phyloP scores from a whole-genome alignment of 768 basidiomycete genomes.

The Obba rivulosa region DNA sequence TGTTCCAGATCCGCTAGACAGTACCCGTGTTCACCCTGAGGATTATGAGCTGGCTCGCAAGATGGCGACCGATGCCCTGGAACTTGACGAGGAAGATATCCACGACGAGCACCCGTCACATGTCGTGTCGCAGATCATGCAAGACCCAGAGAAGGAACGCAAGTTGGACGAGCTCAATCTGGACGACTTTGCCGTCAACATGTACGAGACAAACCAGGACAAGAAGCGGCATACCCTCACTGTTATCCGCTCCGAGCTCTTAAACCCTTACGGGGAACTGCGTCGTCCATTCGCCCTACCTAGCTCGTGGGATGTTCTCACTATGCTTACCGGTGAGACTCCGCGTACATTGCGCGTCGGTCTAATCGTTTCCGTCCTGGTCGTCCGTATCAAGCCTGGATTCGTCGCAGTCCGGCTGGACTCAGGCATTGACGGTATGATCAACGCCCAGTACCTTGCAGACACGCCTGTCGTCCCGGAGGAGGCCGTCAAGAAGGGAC shows the following conservation, averaged over 20 bases:
- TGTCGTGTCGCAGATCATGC: constrained; percentile 82
- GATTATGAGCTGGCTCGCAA: constrained; percentile 97
- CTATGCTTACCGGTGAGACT: constrained; percentile 96
- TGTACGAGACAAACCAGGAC: constrained; percentile 77
- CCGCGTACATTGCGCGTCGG: constrained; percentile 68
- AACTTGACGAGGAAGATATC: constrained; percentile 96
- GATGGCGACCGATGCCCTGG: constrained; percentile 96
- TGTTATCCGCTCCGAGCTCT: constrained; percentile 81
- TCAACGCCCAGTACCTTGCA: constrained; percentile 55
- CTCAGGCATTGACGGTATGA: constrained; percentile 85
- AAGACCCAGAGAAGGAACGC: constrained; percentile 67
- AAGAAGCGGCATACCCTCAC: constrained; percentile 88
- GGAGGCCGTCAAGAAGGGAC: constrained; percentile 65
- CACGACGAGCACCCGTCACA: constrained; percentile 90
- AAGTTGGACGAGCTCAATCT: constrained; percentile 89
- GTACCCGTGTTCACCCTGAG: constrained; percentile 93
- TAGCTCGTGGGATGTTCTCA: constrained; percentile 74
- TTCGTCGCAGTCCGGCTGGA: constrained; percentile 74
- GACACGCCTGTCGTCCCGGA: constrained; percentile 24
- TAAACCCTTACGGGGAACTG: constrained; percentile 74
- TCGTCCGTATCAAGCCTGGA: constrained; percentile 48
- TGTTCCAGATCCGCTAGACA: constrained; percentile 84
- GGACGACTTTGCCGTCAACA: constrained; percentile 93
- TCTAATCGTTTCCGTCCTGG: constrained; percentile 73
- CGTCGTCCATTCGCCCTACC: constrained; percentile 63